Percentiles rank a stretch among this genome's conserved stretches.
Conservation (phyloP, 768 basidiomycete species). For the Lentinula sp. region DNA sequence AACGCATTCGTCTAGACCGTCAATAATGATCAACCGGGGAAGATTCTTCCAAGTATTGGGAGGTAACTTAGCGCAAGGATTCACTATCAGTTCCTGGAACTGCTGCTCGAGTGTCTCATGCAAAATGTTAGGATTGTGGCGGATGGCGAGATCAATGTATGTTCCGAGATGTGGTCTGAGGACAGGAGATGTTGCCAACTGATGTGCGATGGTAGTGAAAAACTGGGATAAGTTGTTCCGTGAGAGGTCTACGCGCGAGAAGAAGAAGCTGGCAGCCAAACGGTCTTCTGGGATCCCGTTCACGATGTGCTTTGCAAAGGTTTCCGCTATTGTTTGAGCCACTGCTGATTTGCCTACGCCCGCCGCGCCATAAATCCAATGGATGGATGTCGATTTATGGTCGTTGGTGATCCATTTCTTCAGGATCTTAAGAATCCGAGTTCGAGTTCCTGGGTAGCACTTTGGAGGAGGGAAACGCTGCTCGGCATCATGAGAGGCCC, state of each 20-base stretch:
- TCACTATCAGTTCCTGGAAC: slow-evolving; percentile 25
- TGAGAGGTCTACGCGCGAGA: slow-evolving; percentile 18
- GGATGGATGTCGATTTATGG: slow-evolving; percentile 7
- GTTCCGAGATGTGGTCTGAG: background rate
- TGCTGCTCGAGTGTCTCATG: slow-evolving; percentile 10
- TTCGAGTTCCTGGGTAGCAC: background rate
- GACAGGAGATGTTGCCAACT: slow-evolving; percentile 16
- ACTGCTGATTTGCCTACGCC: slow-evolving; percentile 28
- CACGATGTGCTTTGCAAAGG: background rate
- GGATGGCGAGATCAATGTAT: slow-evolving; percentile 8
- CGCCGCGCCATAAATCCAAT: slow-evolving; percentile 28
- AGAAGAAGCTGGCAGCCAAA: slow-evolving; percentile 25
- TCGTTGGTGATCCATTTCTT: background rate
- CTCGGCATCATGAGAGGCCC: background rate
- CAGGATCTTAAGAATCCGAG: background rate
- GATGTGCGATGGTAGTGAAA: slow-evolving; percentile 26
- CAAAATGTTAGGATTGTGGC: background rate
- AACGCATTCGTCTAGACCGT: slow-evolving; percentile 28
- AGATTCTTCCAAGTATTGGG: background rate
- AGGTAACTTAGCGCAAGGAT: slow-evolving; percentile 11
- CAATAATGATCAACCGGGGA: slow-evolving; percentile 24
- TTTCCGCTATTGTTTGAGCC: slow-evolving; percentile 21
- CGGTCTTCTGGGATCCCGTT: slow-evolving; percentile 1
- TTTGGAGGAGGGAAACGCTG: slow-evolving; percentile 2
- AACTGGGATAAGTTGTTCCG: slow-evolving; percentile 20